Evolutionary conservation across 1,139 yeast genomes (phyloP).

Genomic region (Scheffersomyces illinoinensis): DNA sequence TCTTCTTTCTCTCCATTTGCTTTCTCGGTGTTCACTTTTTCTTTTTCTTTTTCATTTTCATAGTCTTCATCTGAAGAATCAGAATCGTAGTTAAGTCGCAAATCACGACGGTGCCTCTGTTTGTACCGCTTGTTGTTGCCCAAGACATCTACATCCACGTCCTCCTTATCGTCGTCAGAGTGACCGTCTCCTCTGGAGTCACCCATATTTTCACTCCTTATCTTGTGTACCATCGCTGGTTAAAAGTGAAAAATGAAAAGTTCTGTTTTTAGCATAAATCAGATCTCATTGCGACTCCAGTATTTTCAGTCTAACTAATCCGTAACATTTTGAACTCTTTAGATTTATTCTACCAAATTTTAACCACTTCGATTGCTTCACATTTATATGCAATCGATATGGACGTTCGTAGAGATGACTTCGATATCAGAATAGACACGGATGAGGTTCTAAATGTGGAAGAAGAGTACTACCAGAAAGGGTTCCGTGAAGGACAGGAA

Average conservation of each 20-base stretch:
- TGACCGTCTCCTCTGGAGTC: not conserved
- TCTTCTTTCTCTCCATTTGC: constrained; percentile 5
- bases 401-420: constrained; percentile 2
- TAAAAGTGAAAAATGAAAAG: not conserved
- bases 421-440: constrained; percentile 27
- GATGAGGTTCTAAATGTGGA: constrained; percentile 57
- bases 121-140: constrained; percentile 25
- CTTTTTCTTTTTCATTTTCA: constrained; percentile 12
- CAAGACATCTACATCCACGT: constrained; percentile 21
- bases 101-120: constrained; percentile 18
- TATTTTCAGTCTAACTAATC: no score
- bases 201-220: not conserved
- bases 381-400: not conserved
- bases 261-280: no score
- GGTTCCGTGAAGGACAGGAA: constrained; percentile 56
- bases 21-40: constrained; percentile 14
- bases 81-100: constrained; percentile 32
- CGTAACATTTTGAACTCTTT: no score
- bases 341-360: no score
- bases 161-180: constrained; percentile 5
- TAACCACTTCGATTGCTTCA: not conserved
- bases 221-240: not conserved
- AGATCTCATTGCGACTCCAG: not conserved
- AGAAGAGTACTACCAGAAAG: constrained; percentile 60
- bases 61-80: constrained; percentile 31